phyloP scores from a whole-genome alignment of 1,284 basidiomycete genomes.

The Mycena sp. region DNA sequence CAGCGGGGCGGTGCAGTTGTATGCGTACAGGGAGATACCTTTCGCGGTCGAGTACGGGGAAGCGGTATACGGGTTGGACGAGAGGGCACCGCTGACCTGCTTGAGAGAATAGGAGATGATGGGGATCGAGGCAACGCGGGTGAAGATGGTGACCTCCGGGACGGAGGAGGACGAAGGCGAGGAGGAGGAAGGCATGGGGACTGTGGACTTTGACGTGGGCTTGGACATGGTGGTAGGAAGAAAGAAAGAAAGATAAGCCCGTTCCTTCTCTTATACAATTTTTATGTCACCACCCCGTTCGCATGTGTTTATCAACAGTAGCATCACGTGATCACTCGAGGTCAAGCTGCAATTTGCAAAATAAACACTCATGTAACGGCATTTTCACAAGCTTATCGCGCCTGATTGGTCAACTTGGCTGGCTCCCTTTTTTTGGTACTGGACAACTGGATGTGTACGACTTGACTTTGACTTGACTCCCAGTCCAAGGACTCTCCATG shows the following conservation, averaged over 20 bases:
- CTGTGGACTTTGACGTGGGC: conserved; percentile 12
- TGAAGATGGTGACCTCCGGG: conserved; percentile 68
- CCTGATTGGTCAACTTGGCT: background rate
- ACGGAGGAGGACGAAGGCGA: conserved; percentile 19
- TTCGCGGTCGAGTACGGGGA: conserved; percentile 72
- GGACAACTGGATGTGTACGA: too few species aligned
- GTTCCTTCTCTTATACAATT: background rate
- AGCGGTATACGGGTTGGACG: conserved; percentile 67
- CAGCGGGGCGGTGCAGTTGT: conserved; percentile 70
- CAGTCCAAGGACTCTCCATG: too few species aligned
- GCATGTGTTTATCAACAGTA: conserved; percentile 12
- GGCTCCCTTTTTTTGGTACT: background rate
- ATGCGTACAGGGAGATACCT: conserved; percentile 64
- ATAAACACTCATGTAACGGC: background rate
- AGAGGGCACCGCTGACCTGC: conserved; percentile 66
- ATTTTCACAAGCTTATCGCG: conserved; percentile 19
- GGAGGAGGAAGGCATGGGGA: conserved; percentile 30
- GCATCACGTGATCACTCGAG: too few species aligned
- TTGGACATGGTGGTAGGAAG: conserved; percentile 22
- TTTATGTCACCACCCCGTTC: background rate
- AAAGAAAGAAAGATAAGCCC: conserved; percentile 12
- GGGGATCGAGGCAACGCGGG: conserved; percentile 74
- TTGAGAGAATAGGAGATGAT: conserved; percentile 70
- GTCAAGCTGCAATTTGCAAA: too few species aligned
- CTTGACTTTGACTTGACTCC: too few species aligned